Evolutionary conservation across 1,284 basidiomycete genomes (phyloP).

Genomic region (Ustilago trichophora): DNA sequence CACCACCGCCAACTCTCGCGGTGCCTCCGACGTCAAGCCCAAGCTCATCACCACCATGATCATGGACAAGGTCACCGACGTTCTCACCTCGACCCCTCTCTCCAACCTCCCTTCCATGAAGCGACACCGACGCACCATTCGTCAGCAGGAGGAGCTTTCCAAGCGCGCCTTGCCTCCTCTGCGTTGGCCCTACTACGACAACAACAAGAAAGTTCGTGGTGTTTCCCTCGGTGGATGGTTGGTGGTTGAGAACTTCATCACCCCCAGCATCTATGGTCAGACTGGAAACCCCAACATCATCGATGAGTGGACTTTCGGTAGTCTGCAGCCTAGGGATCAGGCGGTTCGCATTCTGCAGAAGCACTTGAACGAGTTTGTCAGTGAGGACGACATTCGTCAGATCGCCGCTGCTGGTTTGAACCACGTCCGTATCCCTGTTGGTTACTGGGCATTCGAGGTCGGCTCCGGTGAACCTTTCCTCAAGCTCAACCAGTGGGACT

Average conservation of each 20-base stretch:
- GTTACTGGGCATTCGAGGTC: slow-evolving; percentile 90
- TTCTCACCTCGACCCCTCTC: slow-evolving; percentile 13
- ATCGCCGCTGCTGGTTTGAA: slow-evolving; percentile 70
- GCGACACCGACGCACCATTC: slow-evolving; percentile 9
- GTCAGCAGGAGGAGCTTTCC: background rate
- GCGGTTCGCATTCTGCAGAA: slow-evolving; percentile 46
- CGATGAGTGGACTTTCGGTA: slow-evolving; percentile 87
- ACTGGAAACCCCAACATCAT: slow-evolving; percentile 67
- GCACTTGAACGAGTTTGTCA: slow-evolving; percentile 86
- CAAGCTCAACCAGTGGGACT: slow-evolving; percentile 76
- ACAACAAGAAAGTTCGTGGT: slow-evolving; percentile 48
- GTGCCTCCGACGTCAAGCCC: slow-evolving; percentile 19
- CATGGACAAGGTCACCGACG: slow-evolving; percentile 12
- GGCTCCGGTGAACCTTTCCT: slow-evolving; percentile 82
- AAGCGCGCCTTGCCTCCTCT: slow-evolving; percentile 19
- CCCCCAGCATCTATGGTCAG: slow-evolving; percentile 69
- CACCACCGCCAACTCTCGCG: slow-evolving; percentile 41
- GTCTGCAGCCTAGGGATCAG: slow-evolving; percentile 71
- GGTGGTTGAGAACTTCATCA: slow-evolving; percentile 60
- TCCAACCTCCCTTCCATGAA: slow-evolving; percentile 11
- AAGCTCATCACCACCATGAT: slow-evolving; percentile 18
- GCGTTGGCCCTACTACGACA: slow-evolving; percentile 39
- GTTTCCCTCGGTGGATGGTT: slow-evolving; percentile 65
- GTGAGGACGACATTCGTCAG: slow-evolving; percentile 76
- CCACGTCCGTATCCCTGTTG: slow-evolving; percentile 86